These are phyloP conservation scores for Rhizophora apiculata DNA, from an alignment of 345 rosid genomes.

Conservation along the genomic window DNA sequence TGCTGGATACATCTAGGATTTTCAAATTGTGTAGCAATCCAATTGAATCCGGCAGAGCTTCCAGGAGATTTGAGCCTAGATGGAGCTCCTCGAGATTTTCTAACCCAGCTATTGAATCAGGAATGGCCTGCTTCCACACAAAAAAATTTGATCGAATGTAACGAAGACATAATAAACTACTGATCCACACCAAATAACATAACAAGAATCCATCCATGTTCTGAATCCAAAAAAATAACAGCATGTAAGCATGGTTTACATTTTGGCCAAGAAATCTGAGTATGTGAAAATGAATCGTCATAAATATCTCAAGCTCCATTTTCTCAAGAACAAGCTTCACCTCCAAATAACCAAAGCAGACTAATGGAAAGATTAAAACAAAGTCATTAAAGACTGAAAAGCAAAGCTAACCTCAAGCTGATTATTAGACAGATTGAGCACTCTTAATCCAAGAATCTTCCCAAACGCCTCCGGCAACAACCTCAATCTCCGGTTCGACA, in stretches of 20 bases:
- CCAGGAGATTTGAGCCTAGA: conserved; percentile 69
- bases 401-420: conserved; percentile 58
- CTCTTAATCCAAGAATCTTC: conserved; percentile 51
- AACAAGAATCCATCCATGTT: too few relatives aligned
- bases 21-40: conserved; percentile 70
- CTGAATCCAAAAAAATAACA: too few relatives aligned
- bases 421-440: conserved; percentile 65
- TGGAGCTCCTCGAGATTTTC: conserved; percentile 69
- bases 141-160: conserved; percentile 12
- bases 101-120: conserved; percentile 84
- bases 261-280: too few relatives aligned
- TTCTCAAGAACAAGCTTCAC: too few relatives aligned
- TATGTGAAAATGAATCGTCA: too few relatives aligned
- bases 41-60: conserved; percentile 76
- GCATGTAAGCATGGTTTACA: too few relatives aligned
- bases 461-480: conserved; percentile 88
- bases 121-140: conserved; percentile 55
- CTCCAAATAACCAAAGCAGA: too few relatives aligned
- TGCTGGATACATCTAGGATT: conserved; percentile 64
- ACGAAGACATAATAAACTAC: neutral
- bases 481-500: conserved; percentile 54
- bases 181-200: too few relatives aligned
- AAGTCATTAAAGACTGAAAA: neutral
- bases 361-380: too few relatives aligned
- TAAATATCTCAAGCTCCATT: too few relatives aligned